A percentile compares a stretch with the other conserved stretches of the same genome.
Evolutionary conservation across 2,329 filamentous ascomycete genomes (phyloP).

Genomic region (Colletotrichum cordylinicola): DNA sequence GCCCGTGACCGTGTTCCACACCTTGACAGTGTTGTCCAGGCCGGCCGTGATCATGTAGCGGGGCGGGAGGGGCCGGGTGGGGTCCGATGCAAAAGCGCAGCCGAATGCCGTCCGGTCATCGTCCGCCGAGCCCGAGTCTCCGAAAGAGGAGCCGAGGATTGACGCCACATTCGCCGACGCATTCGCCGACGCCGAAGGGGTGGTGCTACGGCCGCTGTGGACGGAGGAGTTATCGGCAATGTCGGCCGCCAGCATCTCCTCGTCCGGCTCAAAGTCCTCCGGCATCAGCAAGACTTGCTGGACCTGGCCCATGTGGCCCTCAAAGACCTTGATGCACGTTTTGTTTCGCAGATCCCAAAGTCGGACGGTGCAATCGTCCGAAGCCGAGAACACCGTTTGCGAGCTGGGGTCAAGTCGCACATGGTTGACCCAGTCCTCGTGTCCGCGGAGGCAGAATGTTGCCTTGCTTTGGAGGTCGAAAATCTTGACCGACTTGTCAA

Average conservation of each 20-base stretch:
- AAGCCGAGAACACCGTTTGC: conserved; percentile 88
- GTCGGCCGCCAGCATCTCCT: conserved; percentile 54
- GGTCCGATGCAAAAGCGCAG: conserved; percentile 64
- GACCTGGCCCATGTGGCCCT: conserved; percentile 93
- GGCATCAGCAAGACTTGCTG: conserved; percentile 89
- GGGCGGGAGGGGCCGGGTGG: conserved; percentile 74
- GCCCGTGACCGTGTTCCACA: conserved; percentile 84
- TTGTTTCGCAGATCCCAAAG: conserved; percentile 92
- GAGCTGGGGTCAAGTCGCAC: conserved; percentile 84
- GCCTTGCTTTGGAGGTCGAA: conserved; percentile 90
- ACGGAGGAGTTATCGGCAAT: conserved; percentile 61
- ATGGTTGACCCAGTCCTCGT: conserved; percentile 96
- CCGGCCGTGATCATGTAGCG: conserved; percentile 93
- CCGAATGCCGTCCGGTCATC: conserved; percentile 64
- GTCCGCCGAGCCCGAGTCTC: conserved; percentile 27
- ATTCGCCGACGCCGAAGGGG: conserved; percentile 35
- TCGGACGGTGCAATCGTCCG: conserved; percentile 89
- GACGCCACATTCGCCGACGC: conserved; percentile 17
- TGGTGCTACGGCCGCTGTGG: conserved; percentile 51
- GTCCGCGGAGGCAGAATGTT: conserved; percentile 80
- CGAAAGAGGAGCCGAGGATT: conserved; percentile 26
- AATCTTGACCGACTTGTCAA: conserved; percentile 88
- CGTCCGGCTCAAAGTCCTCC: conserved; percentile 87
- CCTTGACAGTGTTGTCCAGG: conserved; percentile 80
- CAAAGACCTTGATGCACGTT: conserved; percentile 75